Base-by-base conservation (phyloP, 495 filamentous ascomycete genomes). In the Halenospora varia region DNA sequence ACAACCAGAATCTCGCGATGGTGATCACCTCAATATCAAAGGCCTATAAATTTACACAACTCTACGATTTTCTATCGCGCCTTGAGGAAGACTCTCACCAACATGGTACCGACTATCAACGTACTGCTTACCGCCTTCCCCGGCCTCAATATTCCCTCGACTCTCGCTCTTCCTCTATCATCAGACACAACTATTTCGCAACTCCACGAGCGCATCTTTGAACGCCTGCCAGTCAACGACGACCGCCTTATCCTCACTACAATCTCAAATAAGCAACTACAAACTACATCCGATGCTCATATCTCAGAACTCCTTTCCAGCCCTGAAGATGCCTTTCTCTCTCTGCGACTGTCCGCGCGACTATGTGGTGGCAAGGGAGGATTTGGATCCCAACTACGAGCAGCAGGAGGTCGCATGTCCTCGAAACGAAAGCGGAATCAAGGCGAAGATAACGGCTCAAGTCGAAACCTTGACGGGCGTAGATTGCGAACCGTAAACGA, bases 401-500 rank as follows among this genome's bases (percentile, higher is more conserved):
- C 94, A 3, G 94, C 94, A 13, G 94, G 94, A 67, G 94, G 94
- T 15, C 94, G 94, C 73, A 98, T 98, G 94, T 94, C 90, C 0
- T 88, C 85, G 4, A 92, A 90, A 70, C 88, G 90, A 68, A 96
- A 96, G 79, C 86, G 85, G 71, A 77, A 89, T 56, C 81, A 88
- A 63, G 89, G 89, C 50, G 90, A 96, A 35, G 85, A 87, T 62
- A 90, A 92, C 65, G 89, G 84, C 25, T 96, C 91, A 8, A 95
- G 86, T 64, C 84, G 94, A 44, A 97, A 97, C 62, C 85, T 97
- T 13, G 93, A 97, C 63, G 94, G 94, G 0, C 87, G 95, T 9
- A 82, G 94, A 35, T 71, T 97, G 40, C 85, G 94, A 56, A 97
- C 93, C 8, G 86, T 98, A 40, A 92, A 87, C 52, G 93, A 97